A percentile compares a stretch with the other conserved stretches of the same genome.
phyloP scores from a whole-genome alignment of 2,329 filamentous ascomycete genomes.

The Aspergillus quadricinctus region DNA sequence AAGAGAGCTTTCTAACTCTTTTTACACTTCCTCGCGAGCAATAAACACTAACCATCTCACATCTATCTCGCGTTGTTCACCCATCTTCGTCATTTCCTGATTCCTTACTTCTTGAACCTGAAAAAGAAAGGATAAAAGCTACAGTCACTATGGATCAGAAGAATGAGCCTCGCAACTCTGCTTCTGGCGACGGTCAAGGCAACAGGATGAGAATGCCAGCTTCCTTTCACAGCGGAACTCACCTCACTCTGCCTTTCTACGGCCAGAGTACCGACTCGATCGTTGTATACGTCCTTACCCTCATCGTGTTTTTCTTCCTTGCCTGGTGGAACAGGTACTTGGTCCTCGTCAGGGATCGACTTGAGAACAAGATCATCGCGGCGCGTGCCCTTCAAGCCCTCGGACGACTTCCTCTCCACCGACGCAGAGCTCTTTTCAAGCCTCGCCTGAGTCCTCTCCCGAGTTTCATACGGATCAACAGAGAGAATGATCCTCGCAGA shows the following conservation, averaged over 20 bases:
- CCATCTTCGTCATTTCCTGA: not conserved
- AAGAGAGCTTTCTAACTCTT: not conserved
- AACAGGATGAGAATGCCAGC: conserved; percentile 8
- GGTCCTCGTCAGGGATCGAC: conserved; percentile 2
- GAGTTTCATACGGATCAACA: not conserved
- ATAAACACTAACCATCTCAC: not conserved
- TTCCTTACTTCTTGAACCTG: not conserved
- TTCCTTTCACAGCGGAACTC: conserved; percentile 6
- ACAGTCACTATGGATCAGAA: not conserved
- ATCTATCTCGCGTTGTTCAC: not conserved
- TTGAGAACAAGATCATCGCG: not conserved
- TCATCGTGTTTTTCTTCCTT: conserved; percentile 4
- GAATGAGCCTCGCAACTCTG: not conserved
- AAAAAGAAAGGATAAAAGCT: not conserved
- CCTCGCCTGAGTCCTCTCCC: conserved; percentile 7
- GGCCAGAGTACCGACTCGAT: conserved; percentile 8
- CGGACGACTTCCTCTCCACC: not conserved
- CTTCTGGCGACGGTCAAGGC: not conserved
- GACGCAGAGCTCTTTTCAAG: not conserved
- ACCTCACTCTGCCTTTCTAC: conserved; percentile 9
- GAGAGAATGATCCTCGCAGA: not conserved
- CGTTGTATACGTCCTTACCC: conserved; percentile 5
- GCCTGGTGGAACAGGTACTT: conserved; percentile 9
- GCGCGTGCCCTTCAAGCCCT: not conserved
- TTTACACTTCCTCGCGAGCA: not conserved